These are phyloP conservation scores for Laetiporus sulphureus DNA, from an alignment of 1,284 basidiomycete species.

Conservation along the genomic window DNA sequence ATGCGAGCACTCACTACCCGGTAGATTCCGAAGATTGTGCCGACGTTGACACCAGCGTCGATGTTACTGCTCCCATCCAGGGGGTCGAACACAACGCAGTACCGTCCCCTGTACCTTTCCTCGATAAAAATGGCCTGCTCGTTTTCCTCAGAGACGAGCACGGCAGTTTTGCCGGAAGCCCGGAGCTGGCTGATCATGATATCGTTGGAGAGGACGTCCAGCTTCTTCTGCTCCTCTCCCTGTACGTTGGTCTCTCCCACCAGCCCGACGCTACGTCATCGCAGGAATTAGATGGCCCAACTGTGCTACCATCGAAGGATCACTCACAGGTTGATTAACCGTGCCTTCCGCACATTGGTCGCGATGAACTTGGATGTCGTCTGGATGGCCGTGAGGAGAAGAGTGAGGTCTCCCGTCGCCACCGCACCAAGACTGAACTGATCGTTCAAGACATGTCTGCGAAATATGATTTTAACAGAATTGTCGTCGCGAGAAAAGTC, in stretches of 20 bases:
- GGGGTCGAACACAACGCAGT: slow-evolving; percentile 98
- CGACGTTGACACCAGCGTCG: slow-evolving; percentile 99
- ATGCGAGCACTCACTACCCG: slow-evolving; percentile 54
- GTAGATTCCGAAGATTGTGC: slow-evolving; percentile 99
- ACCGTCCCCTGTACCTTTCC: slow-evolving; percentile 71
- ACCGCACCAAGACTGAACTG: slow-evolving; percentile 73
- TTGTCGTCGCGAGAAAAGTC: too few species aligned
- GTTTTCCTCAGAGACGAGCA: slow-evolving; percentile 95
- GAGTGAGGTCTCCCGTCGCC: slow-evolving; percentile 91
- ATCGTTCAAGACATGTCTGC: slow-evolving; percentile 79
- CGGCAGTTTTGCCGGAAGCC: slow-evolving; percentile 92
- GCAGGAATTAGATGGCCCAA: too few species aligned
- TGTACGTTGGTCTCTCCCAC: slow-evolving; percentile 96
- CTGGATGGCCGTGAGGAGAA: slow-evolving; percentile 93
- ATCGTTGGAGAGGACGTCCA: slow-evolving; percentile 96
- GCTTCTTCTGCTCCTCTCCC: slow-evolving; percentile 99
- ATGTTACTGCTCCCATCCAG: slow-evolving; percentile 98
- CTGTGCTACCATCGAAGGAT: too few species aligned
- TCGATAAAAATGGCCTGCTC: slow-evolving; percentile 92
- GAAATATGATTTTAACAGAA: too few species aligned
- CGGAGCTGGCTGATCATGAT: slow-evolving; percentile 98
- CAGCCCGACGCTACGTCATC: slow-evolving; percentile 57
- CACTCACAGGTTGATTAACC: slow-evolving; percentile 93
- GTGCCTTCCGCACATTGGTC: slow-evolving; percentile 94
- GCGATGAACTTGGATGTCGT: slow-evolving; percentile 97